phyloP scores from a whole-genome alignment of 495 filamentous ascomycete genomes.

The Aspergillus steynii region DNA sequence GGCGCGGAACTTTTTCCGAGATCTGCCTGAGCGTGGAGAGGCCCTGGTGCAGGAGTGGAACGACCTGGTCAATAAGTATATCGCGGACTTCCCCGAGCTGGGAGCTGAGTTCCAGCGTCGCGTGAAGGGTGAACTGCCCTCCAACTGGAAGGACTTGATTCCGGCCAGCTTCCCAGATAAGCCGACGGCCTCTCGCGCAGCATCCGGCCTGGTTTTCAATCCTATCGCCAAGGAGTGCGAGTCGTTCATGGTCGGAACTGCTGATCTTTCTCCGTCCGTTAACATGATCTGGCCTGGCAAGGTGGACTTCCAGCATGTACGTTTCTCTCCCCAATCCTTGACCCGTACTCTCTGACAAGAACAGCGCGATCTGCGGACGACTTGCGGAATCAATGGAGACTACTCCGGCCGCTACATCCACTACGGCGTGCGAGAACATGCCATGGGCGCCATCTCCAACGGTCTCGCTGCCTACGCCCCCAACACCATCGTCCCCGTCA shows the following conservation, averaged over 20 bases:
- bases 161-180: constrained; percentile 46
- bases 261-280: constrained; percentile 58
- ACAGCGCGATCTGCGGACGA: constrained; percentile 44
- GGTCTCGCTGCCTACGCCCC: constrained; percentile 53
- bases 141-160: constrained; percentile 46
- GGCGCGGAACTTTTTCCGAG: constrained; percentile 51
- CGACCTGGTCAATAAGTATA: constrained; percentile 42
- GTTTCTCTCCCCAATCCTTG: constrained; percentile 1
- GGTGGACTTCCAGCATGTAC: constrained; percentile 54
- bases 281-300: constrained; percentile 58
- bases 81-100: constrained; percentile 43
- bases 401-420: constrained; percentile 56
- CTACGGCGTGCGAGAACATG: constrained; percentile 56
- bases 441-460: constrained; percentile 54
- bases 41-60: constrained; percentile 47
- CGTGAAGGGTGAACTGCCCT: constrained; percentile 44
- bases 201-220: constrained; percentile 52
- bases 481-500: constrained; percentile 53
- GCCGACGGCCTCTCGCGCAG: constrained; percentile 50
- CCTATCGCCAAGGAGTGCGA: constrained; percentile 46
- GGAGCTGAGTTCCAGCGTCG: constrained; percentile 48
- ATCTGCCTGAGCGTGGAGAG: constrained; percentile 39
- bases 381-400: constrained; percentile 47
- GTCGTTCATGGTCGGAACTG: constrained; percentile 59
- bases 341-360: constrained; percentile 3